phyloP scores from a whole-genome alignment of 2,329 filamentous ascomycete genomes.

The Colletotrichum somersetense region DNA sequence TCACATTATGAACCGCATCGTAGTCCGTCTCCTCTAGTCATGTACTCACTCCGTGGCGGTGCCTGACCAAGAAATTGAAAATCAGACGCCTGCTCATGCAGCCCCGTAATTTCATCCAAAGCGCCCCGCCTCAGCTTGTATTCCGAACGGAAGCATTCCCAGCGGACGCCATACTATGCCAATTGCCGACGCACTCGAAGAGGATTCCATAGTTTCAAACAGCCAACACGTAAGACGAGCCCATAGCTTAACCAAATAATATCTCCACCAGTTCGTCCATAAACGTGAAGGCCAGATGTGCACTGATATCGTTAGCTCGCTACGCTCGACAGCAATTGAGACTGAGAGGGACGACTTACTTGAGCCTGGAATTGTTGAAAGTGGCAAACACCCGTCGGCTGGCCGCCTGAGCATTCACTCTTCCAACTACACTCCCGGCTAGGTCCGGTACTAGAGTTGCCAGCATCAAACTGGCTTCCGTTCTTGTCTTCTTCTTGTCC shows the following conservation, averaged over 20 bases:
- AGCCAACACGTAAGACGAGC: not conserved
- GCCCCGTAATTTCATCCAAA: slow-evolving; percentile 6
- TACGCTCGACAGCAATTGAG: slow-evolving; percentile 44
- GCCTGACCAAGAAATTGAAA: slow-evolving; percentile 9
- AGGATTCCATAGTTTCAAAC: not conserved
- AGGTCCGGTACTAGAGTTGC: slow-evolving; percentile 91
- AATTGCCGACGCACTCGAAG: not conserved
- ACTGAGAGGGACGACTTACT: slow-evolving; percentile 68
- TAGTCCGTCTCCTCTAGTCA: not conserved
- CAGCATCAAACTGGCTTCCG: slow-evolving; percentile 89
- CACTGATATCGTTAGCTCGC: slow-evolving; percentile 54
- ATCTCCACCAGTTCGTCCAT: slow-evolving; percentile 77
- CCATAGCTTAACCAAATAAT: slow-evolving; percentile 64
- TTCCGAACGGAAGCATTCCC: not conserved
- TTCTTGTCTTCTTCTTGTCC: slow-evolving; percentile 84
- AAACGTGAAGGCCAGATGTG: slow-evolving; percentile 78
- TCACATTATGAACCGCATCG: slow-evolving; percentile 1
- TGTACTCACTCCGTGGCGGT: not conserved
- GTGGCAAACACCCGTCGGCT: slow-evolving; percentile 90
- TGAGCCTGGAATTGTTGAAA: slow-evolving; percentile 90
- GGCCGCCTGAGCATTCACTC: slow-evolving; percentile 90
- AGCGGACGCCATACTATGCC: slow-evolving; percentile 3
- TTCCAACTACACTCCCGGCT: slow-evolving; percentile 91
- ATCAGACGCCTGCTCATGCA: slow-evolving; percentile 23
- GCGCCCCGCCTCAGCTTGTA: not conserved